Evolutionary conservation across 306 rosid genomes (phyloP).

Genomic region (Lathyrus aphaca): DNA sequence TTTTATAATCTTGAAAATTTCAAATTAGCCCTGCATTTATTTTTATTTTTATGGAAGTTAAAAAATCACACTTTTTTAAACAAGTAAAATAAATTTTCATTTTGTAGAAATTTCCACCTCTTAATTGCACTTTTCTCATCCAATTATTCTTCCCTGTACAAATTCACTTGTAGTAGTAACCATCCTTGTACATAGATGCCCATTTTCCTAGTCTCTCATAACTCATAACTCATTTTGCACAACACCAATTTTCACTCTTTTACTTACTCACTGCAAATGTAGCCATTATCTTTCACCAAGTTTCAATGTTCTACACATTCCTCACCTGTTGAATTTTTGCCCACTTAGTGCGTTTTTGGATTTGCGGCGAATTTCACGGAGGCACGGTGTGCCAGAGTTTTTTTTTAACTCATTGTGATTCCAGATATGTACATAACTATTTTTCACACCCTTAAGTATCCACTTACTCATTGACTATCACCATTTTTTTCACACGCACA

Average conservation of each 20-base stretch:
- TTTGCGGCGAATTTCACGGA: too few relatives aligned
- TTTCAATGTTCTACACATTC: slow-evolving; percentile 2
- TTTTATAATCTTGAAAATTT: too few relatives aligned
- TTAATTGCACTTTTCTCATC: not conserved
- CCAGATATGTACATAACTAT: not conserved
- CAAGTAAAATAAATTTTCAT: not conserved
- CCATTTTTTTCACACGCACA: not conserved
- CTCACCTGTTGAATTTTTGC: not conserved
- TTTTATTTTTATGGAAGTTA: too few relatives aligned
- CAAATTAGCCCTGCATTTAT: too few relatives aligned
- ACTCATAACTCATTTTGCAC: not conserved
- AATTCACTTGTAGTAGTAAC: not conserved
- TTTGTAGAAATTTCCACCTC: not conserved
- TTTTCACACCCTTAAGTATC: not conserved
- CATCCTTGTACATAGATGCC: not conserved
- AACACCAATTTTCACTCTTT: not conserved
- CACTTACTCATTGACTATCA: not conserved
- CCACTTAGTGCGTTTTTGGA: not conserved
- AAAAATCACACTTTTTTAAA: too few relatives aligned
- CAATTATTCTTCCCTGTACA: not conserved
- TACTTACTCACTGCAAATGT: not conserved
- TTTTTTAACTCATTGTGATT: too few relatives aligned
- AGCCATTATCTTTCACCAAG: not conserved
- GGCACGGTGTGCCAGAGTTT: too few relatives aligned
- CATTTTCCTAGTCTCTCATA: not conserved